Base-by-base conservation (phyloP, 192 early-diverging fungal species). In the Podila verticillata region DNA sequence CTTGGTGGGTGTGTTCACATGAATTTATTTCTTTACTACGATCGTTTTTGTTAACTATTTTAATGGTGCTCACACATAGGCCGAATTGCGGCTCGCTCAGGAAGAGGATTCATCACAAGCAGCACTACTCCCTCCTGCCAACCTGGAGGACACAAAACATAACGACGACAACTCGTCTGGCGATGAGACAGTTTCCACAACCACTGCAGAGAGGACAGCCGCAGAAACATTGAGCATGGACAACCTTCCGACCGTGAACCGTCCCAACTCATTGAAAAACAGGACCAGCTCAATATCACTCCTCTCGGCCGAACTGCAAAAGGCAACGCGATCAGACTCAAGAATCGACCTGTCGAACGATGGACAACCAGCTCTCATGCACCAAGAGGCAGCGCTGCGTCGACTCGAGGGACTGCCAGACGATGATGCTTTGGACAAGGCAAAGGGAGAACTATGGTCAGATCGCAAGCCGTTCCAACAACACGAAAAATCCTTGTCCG, bases 301-400 rank as follows among this genome's bases (percentile, higher is more conserved):
- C 39, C 26, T 79, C 3, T 79, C 75, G 4, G 75, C 75, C 13
- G 75, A 79, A 32, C 64, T 79, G 13, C 75, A 79, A 65, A 60
- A 65, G 32, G 75, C 75, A 8, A 79, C 69, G 0, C 26, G 32
- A 26, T 39, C 39, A 8, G 75, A 71, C 5, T 12, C 57, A 4
- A 66, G 57, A 2, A 22, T 12, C 9, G 63, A 66, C 58, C 36
- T 58, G 19, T 29, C 36, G 19, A 20, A n/a, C 7, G 51, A 58
- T 26, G 62, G 24, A 20, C 26, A 22, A 22, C 51, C 12, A 4
- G 61, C 30, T 17, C 24, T 29, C 8, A 10, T 64, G 10, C 31
- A 66, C 20, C 48, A 24, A 7, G 54, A 65, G 56, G 56, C 48
- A 19, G 62, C 48, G 4, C 9, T 70, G 47, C 62, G 59, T 24